Evolutionary conservation across 2,329 filamentous ascomycete genomes (phyloP).

Genomic region (Ophiostoma montium): DNA sequence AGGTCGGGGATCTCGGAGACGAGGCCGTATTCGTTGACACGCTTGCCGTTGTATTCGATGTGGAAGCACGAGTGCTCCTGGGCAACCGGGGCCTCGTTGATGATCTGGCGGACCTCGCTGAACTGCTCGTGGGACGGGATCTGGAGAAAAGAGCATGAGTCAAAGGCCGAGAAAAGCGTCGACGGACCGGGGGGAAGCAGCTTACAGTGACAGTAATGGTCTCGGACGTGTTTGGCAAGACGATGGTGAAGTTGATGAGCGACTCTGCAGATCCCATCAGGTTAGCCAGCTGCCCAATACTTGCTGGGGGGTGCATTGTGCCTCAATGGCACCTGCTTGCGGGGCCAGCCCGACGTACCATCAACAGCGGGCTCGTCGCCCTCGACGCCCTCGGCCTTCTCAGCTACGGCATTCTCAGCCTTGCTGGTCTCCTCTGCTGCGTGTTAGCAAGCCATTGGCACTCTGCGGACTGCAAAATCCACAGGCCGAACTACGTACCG

Average conservation of each 20-base stretch:
- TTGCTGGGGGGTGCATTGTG: background rate
- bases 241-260: constrained; percentile 53
- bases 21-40: constrained; percentile 90
- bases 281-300: background rate
- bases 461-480: background rate
- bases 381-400: constrained; percentile 11
- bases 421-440: constrained; percentile 5
- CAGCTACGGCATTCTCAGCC: constrained; percentile 10
- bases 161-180: background rate
- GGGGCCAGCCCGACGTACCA: constrained; percentile 16
- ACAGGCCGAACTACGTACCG: background rate
- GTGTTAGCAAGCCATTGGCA: background rate
- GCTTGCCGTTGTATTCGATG: constrained; percentile 75
- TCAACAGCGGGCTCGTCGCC: constrained; percentile 19
- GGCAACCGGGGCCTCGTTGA: constrained; percentile 83
- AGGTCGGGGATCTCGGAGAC: constrained; percentile 79
- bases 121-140: constrained; percentile 90
- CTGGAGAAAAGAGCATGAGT: constrained; percentile 27
- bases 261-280: constrained; percentile 23
- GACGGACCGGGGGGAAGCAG: background rate
- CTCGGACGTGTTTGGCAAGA: constrained; percentile 64
- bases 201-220: constrained; percentile 75
- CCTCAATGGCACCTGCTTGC: constrained; percentile 5
- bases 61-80: constrained; percentile 99
- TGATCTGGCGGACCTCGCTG: constrained; percentile 90